phyloP scores from a whole-genome alignment of 2,329 filamentous ascomycete species.

The Colletotrichum destructivum region DNA sequence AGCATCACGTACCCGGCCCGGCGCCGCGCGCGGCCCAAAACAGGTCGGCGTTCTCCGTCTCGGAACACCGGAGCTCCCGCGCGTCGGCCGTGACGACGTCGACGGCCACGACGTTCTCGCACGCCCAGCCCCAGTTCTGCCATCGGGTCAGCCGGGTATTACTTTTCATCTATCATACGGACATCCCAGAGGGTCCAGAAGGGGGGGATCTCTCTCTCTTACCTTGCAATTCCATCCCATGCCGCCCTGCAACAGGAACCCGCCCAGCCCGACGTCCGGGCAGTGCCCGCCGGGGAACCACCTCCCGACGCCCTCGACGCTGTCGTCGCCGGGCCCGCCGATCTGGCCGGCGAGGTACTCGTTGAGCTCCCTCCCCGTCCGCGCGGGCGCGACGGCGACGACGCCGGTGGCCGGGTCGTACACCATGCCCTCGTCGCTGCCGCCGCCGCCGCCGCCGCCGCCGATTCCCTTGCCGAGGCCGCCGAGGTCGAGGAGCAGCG shows the following conservation, averaged over 20 bases:
- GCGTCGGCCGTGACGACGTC: conserved; percentile 63
- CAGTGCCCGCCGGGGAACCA: conserved; percentile 70
- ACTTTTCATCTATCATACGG: rapidly evolving
- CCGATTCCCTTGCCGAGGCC: conserved; percentile 29
- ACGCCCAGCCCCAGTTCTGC: conserved; percentile 70
- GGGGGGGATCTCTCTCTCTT: too few relatives aligned
- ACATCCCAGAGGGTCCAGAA: too few relatives aligned
- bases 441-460: conserved; percentile 10
- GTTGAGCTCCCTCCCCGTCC: conserved; percentile 63
- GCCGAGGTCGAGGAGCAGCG: conserved; percentile 57
- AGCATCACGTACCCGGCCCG: conserved; percentile 57
- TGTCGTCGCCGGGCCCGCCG: conserved; percentile 25
- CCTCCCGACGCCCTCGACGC: conserved; percentile 48
- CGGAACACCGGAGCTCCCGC: conserved; percentile 59
- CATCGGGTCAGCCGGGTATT: background rate
- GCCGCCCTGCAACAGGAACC: conserved; percentile 69
- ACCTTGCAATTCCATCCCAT: conserved; percentile 73
- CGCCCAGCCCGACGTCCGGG: conserved; percentile 70
- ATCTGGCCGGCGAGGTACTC: conserved; percentile 50
- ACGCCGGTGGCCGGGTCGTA: conserved; percentile 57
- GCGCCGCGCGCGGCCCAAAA: conserved; percentile 72
- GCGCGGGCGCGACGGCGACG: conserved; percentile 61
- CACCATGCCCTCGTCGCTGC: conserved; percentile 48
- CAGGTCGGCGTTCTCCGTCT: conserved; percentile 63
- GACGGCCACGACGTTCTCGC: conserved; percentile 65